Conservation (phyloP, 129 eudicot genomes). For the Chrysanthemum makinoi region DNA sequence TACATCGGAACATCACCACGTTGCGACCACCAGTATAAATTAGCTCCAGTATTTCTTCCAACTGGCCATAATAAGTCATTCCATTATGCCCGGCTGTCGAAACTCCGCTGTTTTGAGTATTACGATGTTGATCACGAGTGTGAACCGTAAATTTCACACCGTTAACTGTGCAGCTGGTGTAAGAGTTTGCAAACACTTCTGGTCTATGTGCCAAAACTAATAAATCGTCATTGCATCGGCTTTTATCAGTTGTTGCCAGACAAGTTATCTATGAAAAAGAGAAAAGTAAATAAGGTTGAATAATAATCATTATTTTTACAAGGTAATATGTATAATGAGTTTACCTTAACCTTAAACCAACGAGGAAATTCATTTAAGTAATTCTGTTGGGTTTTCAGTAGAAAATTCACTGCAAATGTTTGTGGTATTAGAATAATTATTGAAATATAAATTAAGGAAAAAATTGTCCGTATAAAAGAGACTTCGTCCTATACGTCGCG, state of each 20-base stretch:
- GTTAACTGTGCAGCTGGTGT: background rate
- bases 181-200: background rate
- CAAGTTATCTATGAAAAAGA: background rate
- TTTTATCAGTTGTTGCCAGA: background rate
- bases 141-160: no score
- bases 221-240: background rate
- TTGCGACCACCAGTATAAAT: no score
- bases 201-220: background rate
- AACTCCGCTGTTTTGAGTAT: no score
- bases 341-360: background rate
- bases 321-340: background rate
- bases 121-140: no score
- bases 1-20: slow-evolving; percentile 1
- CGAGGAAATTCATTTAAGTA: background rate
- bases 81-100: no score
- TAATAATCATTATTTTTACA: background rate
- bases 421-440: background rate
- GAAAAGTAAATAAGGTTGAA: background rate
- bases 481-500: background rate
- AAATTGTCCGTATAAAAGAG: background rate
- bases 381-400: background rate
- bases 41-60: background rate
- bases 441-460: background rate
- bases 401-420: background rate
- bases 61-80: no score